Evolutionary conservation across 805 yeast species (phyloP), one percentile per base, ranked within the genome.

Genomic region (Blastobotrys parvus): DNA sequence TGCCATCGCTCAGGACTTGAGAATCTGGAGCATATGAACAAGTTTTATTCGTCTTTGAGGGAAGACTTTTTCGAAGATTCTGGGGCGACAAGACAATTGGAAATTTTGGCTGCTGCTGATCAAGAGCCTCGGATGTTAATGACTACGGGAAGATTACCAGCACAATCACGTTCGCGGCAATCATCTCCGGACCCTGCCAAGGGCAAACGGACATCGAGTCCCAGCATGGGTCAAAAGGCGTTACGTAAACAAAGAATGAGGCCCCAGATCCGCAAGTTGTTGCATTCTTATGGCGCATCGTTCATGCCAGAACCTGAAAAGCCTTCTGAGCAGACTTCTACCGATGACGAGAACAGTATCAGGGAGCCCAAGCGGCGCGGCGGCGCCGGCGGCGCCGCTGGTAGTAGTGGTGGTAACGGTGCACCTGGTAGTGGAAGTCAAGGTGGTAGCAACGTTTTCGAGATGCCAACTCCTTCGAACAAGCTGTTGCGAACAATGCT

Each of bases 401-500:
- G 15, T 5, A 32, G 19, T 16, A 16, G 19, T 15, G 15, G 19
- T 6, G 35, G 19, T 6, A 15, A 15, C 8, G 39, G 39, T 5
- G 34, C 11, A 11, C 11, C 33, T 13, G 16, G 18, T 23, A 13
- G 23, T 8, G 4, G 16, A 8, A 15, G 8, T 15, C 40, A 15
- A n/a, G 30, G 29, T 10, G 22, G n/a, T 13, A 16, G 17, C 11
- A 20, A 8, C 10, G 17, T 17, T n/a, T 10, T 18, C 20, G 32
- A 19, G 15, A 19, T 39, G 27, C 36, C 42, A 11, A 39, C 36
- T 18, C 58, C 59, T 4, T 51, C 58, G 3, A 47, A 43, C 39
- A 29, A 45, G 22, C 43, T 60, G 11, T 46, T 60, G 37, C 36
- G 55, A 10, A 55, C 59, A 7, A 56, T 60, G 7, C 56, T 60